Evolutionary conservation across 129 eudicot genomes (phyloP).

Genomic region (Tagetes patula): DNA sequence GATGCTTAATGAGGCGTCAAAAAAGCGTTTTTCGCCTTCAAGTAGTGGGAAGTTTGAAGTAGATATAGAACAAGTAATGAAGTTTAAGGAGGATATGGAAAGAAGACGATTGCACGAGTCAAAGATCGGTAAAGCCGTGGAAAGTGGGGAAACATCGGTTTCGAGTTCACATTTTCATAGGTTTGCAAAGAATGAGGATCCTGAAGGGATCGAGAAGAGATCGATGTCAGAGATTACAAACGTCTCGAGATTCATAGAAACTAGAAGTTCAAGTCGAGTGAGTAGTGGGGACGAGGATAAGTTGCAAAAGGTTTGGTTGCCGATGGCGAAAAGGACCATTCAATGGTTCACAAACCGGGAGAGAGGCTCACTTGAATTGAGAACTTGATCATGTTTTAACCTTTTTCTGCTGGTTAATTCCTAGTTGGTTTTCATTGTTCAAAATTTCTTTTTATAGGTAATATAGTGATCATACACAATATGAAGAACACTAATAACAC

Average conservation of each 20-base stretch:
- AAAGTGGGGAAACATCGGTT: conserved; percentile 26
- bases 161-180: conserved; percentile 25
- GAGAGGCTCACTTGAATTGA: conserved; percentile 24
- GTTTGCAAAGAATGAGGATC: not conserved
- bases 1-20: conserved; percentile 50
- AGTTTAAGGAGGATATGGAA: conserved; percentile 54
- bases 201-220: conserved; percentile 41
- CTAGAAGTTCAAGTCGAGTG: conserved; percentile 16
- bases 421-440: not conserved
- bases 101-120: conserved; percentile 38
- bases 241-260: conserved; percentile 44
- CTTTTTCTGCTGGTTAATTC: not conserved
- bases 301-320: conserved; percentile 51
- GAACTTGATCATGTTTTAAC: conserved; percentile 22
- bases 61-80: conserved; percentile 33
- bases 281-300: conserved; percentile 31
- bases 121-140: conserved; percentile 23
- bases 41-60: conserved; percentile 35
- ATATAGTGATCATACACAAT: not conserved
- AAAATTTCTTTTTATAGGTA: not conserved
- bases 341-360: conserved; percentile 55
- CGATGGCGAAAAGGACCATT: conserved; percentile 55
- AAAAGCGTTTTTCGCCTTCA: conserved; percentile 37
- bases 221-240: conserved; percentile 62
- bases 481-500: not conserved